Percentiles rank a stretch among this genome's conserved stretches.
phyloP scores from a whole-genome alignment of 306 rosid genomes.

The Coriaria nepalensis region DNA sequence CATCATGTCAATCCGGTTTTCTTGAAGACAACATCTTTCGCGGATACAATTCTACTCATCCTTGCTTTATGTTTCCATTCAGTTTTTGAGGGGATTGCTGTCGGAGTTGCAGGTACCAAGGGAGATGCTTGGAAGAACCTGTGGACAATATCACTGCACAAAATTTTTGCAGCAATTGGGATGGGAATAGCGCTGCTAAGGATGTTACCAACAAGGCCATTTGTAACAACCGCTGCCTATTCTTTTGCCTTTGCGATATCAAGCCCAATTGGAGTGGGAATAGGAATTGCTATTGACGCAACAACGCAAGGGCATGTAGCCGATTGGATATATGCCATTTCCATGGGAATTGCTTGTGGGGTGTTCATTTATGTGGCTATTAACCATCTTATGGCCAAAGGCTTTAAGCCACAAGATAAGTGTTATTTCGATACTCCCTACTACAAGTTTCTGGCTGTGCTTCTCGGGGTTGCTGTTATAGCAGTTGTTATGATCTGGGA shows the following conservation, averaged over 20 bases:
- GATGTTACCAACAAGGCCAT: conserved; percentile 59
- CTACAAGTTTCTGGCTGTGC: conserved; percentile 55
- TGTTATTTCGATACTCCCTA: conserved; percentile 33
- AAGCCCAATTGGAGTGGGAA: conserved; percentile 65
- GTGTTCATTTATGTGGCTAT: conserved; percentile 65
- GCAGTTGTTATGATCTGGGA: conserved; percentile 81
- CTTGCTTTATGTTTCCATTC: conserved; percentile 75
- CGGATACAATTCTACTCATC: conserved; percentile 60
- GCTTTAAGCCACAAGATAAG: conserved; percentile 30
- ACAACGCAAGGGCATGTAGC: conserved; percentile 49
- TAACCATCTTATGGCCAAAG: conserved; percentile 65
- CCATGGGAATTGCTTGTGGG: conserved; percentile 74
- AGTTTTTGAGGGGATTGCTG: conserved; percentile 62
- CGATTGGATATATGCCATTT: conserved; percentile 60
- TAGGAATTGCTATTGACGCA: conserved; percentile 67
- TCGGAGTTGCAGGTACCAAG: conserved; percentile 66
- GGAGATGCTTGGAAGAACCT: conserved; percentile 70
- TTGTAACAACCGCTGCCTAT: conserved; percentile 29
- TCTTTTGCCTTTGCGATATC: conserved; percentile 56
- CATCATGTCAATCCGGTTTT: conserved; percentile 15
- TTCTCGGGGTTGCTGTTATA: conserved; percentile 51
- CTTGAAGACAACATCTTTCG: conserved; percentile 35
- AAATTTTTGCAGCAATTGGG: conserved; percentile 64
- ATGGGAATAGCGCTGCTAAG: conserved; percentile 73
- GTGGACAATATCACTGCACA: conserved; percentile 77